Percentiles rank a stretch among this genome's conserved stretches.
These are phyloP conservation scores for Vitis labrusca DNA, from an alignment of 164 flowering plant species.

Conservation along the genomic window DNA sequence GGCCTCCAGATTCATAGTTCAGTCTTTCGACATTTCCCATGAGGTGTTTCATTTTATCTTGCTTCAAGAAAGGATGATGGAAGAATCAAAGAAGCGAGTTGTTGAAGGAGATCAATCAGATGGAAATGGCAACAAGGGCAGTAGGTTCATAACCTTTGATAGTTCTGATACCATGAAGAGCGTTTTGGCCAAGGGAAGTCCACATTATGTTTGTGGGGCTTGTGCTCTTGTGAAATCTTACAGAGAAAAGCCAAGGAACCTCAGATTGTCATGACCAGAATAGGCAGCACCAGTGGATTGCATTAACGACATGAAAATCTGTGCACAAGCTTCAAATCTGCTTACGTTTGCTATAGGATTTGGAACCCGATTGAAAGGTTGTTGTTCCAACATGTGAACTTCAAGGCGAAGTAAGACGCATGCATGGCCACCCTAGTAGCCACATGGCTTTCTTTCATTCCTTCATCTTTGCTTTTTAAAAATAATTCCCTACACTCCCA, in stretches of 20 bases:
- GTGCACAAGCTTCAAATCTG: too few relatives aligned
- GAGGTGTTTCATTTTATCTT: constrained; percentile 32
- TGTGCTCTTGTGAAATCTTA: constrained; percentile 77
- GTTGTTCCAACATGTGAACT: too few relatives aligned
- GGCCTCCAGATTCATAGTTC: constrained; percentile 41
- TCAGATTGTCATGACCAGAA: too few relatives aligned
- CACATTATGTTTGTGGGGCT: constrained; percentile 85
- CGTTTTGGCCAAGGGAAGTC: constrained; percentile 70
- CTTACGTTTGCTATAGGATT: too few relatives aligned
- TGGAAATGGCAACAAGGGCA: constrained; percentile 19
- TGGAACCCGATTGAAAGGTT: too few relatives aligned
- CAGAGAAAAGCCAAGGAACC: not conserved
- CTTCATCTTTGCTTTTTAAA: too few relatives aligned
- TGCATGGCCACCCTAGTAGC: too few relatives aligned
- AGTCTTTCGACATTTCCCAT: constrained; percentile 35
- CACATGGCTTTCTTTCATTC: too few relatives aligned
- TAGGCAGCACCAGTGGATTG: too few relatives aligned
- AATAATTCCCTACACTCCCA: too few relatives aligned
- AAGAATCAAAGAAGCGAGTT: constrained; percentile 49
- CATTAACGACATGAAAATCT: too few relatives aligned
- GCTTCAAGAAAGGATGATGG: constrained; percentile 41
- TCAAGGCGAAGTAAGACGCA: too few relatives aligned
- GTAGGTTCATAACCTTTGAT: constrained; percentile 81
- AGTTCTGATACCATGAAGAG: constrained; percentile 70
- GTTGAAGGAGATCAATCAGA: constrained; percentile 43